Percentiles rank a stretch among this genome's conserved stretches.
Evolutionary conservation across 768 basidiomycete species (phyloP).

Genomic region (Trametes maxima): DNA sequence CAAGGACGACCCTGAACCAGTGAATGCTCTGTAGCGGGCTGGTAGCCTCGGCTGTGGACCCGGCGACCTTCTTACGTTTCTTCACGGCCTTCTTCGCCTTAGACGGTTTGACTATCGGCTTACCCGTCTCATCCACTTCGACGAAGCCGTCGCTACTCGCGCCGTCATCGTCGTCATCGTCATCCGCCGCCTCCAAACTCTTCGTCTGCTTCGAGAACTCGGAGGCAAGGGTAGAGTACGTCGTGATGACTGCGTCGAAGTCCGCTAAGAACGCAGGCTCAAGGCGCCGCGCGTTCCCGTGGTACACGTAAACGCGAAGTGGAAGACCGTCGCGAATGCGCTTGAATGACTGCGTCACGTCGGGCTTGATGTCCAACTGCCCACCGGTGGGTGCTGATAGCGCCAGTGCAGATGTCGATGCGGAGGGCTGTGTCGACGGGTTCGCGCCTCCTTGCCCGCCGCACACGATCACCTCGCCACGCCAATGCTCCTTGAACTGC

Average conservation of each 20-base stretch:
- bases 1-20: slow-evolving; percentile 94
- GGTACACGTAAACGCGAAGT: slow-evolving; percentile 92
- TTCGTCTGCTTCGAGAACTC: slow-evolving; percentile 90
- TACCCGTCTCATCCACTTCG: slow-evolving; percentile 71
- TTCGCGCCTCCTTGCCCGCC: slow-evolving; percentile 68
- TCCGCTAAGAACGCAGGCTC: slow-evolving; percentile 88
- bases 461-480: slow-evolving; percentile 79
- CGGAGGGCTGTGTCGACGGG: slow-evolving; percentile 23
- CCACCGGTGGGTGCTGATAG: slow-evolving; percentile 19
- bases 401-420: slow-evolving; percentile 20
- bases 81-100: slow-evolving; percentile 75
- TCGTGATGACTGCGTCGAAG: slow-evolving; percentile 97
- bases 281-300: slow-evolving; percentile 84
- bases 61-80: slow-evolving; percentile 52
- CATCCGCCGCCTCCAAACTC: slow-evolving; percentile 58
- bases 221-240: slow-evolving; percentile 92
- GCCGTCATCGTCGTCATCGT: slow-evolving; percentile 69
- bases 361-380: slow-evolving; percentile 20
- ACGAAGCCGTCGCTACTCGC: slow-evolving; percentile 57
- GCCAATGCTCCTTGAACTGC: slow-evolving; percentile 97
- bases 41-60: slow-evolving; percentile 46
- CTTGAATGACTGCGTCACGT: slow-evolving; percentile 14
- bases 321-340: slow-evolving; percentile 38
- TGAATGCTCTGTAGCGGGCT: slow-evolving; percentile 93
- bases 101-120: slow-evolving; percentile 56